phyloP scores from a whole-genome alignment of 306 rosid species.

The Inga oerstediana region DNA sequence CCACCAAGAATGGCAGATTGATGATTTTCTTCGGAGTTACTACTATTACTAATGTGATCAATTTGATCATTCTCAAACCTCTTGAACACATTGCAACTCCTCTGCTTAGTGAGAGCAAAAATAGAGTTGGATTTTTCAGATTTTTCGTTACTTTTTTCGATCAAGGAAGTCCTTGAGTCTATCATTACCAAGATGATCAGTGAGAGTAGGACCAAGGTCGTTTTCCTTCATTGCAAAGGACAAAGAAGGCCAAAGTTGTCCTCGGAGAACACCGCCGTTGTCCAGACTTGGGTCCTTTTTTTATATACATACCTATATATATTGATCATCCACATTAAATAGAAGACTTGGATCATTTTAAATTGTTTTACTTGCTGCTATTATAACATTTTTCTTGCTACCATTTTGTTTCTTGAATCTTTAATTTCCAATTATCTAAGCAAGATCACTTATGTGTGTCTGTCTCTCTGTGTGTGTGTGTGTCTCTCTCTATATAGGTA shows the following conservation, averaged over 20 bases:
- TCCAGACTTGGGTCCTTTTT: constrained; percentile 29
- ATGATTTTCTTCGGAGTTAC: constrained; percentile 52
- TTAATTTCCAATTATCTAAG: no score
- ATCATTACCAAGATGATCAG: constrained; percentile 68
- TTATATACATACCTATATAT: no score
- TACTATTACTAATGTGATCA: background rate
- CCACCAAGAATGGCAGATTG: constrained; percentile 41
- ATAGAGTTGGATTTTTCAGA: background rate
- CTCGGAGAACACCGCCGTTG: constrained; percentile 40
- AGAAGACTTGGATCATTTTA: no score
- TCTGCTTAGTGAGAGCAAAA: constrained; percentile 34
- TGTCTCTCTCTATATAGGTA: no score
- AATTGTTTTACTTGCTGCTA: no score
- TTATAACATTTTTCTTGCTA: no score
- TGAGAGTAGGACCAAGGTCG: constrained; percentile 52
- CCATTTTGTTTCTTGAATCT: no score
- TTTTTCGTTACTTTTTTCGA: constrained; percentile 6
- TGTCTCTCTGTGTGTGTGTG: no score
- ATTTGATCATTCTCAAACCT: constrained; percentile 35
- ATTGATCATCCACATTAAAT: no score
- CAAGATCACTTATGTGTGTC: no score
- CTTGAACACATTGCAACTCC: constrained; percentile 37
- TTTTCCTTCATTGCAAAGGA: constrained; percentile 33
- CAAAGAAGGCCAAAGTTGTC: constrained; percentile 74
- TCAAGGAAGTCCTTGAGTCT: constrained; percentile 47